Conservation (phyloP, 2,329 filamentous ascomycete species). For the Emericellopsis cladophorae region DNA sequence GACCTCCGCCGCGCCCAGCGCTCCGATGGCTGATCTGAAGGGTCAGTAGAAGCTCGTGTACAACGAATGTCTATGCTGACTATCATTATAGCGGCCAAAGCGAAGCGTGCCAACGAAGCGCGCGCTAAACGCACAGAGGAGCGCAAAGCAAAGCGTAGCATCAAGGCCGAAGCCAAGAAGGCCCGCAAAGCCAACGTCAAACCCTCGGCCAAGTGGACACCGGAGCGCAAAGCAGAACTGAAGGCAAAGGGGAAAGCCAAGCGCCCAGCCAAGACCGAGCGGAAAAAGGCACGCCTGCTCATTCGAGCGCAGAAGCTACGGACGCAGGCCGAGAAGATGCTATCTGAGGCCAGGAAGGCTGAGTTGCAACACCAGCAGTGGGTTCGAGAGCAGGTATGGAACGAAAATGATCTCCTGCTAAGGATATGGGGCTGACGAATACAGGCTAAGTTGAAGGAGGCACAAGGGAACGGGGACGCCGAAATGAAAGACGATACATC, state of each 20-base stretch:
- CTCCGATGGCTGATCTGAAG: neutral
- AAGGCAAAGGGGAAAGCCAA: slow-evolving; percentile 12
- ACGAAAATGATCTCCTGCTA: neutral
- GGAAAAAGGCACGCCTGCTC: slow-evolving; percentile 22
- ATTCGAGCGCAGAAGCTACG: slow-evolving; percentile 26
- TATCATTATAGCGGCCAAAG: neutral
- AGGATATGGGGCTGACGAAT: too few species aligned
- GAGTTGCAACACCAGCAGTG: slow-evolving; percentile 12
- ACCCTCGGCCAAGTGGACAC: slow-evolving; percentile 17
- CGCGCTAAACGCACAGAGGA: slow-evolving; percentile 8
- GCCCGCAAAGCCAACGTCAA: slow-evolving; percentile 20
- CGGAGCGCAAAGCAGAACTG: slow-evolving; percentile 17
- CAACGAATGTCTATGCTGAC: neutral
- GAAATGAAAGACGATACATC: slow-evolving; percentile 8
- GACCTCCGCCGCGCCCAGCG: too few species aligned
- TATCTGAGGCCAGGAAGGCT: slow-evolving; percentile 23
- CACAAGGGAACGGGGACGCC: slow-evolving; percentile 4
- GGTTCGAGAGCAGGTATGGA: slow-evolving; percentile 4
- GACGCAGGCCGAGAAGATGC: slow-evolving; percentile 23
- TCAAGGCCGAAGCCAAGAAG: slow-evolving; percentile 22
- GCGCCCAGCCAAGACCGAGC: slow-evolving; percentile 20
- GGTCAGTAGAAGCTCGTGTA: neutral
- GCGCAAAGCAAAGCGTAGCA: slow-evolving; percentile 22
- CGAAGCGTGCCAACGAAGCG: slow-evolving; percentile 3
- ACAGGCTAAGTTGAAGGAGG: too few species aligned